A percentile compares a stretch with the other conserved stretches of the same genome.
Conservation (phyloP, 140 eudicot genomes). For the Flaveria floridana region DNA sequence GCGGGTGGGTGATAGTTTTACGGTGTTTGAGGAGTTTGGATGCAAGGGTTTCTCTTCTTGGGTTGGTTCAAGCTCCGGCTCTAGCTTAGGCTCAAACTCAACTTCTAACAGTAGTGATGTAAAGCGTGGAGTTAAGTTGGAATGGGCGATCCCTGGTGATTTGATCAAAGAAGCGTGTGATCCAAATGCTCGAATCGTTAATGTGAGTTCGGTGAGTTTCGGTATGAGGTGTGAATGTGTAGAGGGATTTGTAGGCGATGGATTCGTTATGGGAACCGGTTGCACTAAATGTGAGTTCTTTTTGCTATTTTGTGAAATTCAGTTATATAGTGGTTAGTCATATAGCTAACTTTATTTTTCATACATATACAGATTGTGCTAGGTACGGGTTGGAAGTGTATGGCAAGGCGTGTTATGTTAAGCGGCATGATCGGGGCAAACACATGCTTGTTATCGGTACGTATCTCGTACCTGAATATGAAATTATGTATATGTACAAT, state of each 20-base stretch:
- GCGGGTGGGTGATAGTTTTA: constrained; percentile 54
- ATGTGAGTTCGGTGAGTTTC: constrained; percentile 46
- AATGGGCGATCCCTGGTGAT: constrained; percentile 76
- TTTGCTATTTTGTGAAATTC: not conserved
- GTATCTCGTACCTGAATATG: not conserved
- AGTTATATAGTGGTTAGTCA: not conserved
- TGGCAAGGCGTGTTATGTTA: constrained; percentile 52
- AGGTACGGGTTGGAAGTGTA: constrained; percentile 56
- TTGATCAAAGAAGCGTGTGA: constrained; percentile 45
- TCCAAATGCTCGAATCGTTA: constrained; percentile 50
- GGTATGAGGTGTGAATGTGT: constrained; percentile 74
- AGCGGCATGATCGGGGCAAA: constrained; percentile 42
- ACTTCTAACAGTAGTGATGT: constrained; percentile 8
- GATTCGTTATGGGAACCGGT: constrained; percentile 59
- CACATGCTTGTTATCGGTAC: constrained; percentile 64
- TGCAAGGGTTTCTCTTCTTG: constrained; percentile 85
- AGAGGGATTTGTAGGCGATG: constrained; percentile 76
- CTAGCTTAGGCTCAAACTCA: constrained; percentile 20
- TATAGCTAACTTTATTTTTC: not conserved
- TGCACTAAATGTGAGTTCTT: constrained; percentile 66
- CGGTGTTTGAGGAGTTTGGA: constrained; percentile 57
- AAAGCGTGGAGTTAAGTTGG: constrained; percentile 69
- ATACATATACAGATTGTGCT: constrained; percentile 49
- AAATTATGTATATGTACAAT: not conserved
- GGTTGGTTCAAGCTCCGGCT: constrained; percentile 44